Evolutionary conservation across 192 early-diverging fungal genomes (phyloP).

Genomic region (Backusella sp.): DNA sequence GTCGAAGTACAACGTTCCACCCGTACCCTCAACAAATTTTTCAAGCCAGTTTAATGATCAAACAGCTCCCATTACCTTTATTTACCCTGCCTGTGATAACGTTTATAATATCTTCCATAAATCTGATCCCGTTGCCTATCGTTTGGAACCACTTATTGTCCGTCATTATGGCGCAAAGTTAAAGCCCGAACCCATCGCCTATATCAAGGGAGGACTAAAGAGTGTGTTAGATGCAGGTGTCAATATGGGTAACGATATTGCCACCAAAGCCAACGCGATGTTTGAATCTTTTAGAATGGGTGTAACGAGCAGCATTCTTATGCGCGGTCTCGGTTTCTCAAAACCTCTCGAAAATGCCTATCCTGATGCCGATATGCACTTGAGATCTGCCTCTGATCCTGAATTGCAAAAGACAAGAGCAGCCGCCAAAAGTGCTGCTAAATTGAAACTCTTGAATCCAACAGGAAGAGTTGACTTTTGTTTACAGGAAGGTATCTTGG

Average conservation of each 20-base stretch:
- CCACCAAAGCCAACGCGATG: conserved; percentile 64
- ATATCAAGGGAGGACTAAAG: conserved; percentile 83
- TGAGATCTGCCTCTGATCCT: conserved; percentile 4
- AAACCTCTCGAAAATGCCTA: conserved; percentile 8
- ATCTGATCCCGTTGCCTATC: conserved; percentile 72
- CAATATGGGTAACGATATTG: conserved; percentile 66
- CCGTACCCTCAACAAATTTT: conserved; percentile 13
- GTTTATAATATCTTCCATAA: conserved; percentile 84
- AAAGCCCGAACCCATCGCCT: conserved; percentile 73
- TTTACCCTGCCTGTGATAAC: conserved; percentile 65
- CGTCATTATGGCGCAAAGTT: conserved; percentile 51
- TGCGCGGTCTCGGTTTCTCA: conserved; percentile 39
- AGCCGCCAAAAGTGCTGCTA: conserved; percentile 29
- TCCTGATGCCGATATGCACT: background rate
- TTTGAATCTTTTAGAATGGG: conserved; percentile 54
- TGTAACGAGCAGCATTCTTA: conserved; percentile 51
- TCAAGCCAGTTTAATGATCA: conserved; percentile 16
- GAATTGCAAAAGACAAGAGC: conserved; percentile 8
- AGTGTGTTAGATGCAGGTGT: conserved; percentile 64
- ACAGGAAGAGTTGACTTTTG: conserved; percentile 52
- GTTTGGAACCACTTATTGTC: conserved; percentile 69
- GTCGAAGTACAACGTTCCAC: background rate
- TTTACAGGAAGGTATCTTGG: conserved; percentile 49
- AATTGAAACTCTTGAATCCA: conserved; percentile 43
- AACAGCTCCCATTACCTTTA: conserved; percentile 27